Conservation (phyloP, 495 filamentous ascomycete species). For the Thozetella sp. region DNA sequence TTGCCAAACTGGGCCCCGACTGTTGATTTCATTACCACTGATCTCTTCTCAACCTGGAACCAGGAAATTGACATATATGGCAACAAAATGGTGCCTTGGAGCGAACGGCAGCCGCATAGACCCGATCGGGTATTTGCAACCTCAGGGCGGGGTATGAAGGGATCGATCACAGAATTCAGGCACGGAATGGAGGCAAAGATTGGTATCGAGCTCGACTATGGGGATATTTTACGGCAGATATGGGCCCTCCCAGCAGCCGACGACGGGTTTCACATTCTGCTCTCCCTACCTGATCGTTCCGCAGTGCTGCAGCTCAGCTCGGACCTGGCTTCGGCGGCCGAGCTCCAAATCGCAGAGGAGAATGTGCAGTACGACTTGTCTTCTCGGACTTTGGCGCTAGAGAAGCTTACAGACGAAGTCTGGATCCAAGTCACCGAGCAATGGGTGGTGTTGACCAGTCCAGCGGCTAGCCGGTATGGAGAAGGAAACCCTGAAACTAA, state of each 20-base stretch:
- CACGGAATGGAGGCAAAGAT: conserved; percentile 72
- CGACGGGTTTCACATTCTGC: conserved; percentile 39
- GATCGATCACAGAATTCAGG: conserved; percentile 70
- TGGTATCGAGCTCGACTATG: conserved; percentile 52
- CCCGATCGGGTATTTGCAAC: conserved; percentile 60
- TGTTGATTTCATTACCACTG: conserved; percentile 65
- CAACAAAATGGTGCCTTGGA: conserved; percentile 15
- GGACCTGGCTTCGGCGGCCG: conserved; percentile 32
- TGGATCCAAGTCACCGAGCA: conserved; percentile 61
- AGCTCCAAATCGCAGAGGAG: conserved; percentile 29
- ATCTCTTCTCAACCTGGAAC: conserved; percentile 20
- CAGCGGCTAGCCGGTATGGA: conserved; percentile 10
- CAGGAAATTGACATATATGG: conserved; percentile 5
- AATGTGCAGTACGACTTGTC: conserved; percentile 46
- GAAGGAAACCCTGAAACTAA: conserved; percentile 2
- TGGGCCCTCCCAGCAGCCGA: conserved; percentile 41
- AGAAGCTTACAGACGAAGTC: conserved; percentile 28
- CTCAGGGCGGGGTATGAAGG: conserved; percentile 57
- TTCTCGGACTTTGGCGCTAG: conserved; percentile 59
- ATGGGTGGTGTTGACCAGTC: conserved; percentile 37
- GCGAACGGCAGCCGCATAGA: conserved; percentile 10
- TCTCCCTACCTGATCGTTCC: conserved; percentile 50
- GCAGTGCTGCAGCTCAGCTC: conserved; percentile 33
- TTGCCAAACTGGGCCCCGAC: conserved; percentile 82
- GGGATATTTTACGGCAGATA: conserved; percentile 35